Base-by-base conservation (phyloP, 768 basidiomycete genomes). In the Macrocybe gigantea region DNA sequence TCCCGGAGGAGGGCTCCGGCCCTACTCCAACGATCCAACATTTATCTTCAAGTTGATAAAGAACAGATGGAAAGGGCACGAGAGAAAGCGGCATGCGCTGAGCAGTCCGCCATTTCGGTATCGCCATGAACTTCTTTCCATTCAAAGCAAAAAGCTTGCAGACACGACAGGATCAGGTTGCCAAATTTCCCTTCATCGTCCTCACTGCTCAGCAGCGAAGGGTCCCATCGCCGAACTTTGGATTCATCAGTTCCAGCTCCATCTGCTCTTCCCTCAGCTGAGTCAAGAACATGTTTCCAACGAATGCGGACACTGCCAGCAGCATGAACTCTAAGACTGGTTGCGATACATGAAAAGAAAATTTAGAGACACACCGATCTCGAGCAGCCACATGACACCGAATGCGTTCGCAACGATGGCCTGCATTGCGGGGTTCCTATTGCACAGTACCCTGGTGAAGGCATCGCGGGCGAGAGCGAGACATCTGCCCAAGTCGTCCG, bases 391-490 rank as follows among this genome's bases (percentile, higher is more conserved):
- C 34, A 53, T 47, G 33, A 49, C 33, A 7, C 47, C 38, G 34
- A 53, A 55, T 12, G 49, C 53, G 35, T 49, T 35, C 10, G 42
- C 38, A 22, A 22, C 22, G 5, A 55, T 8, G 29, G 53, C 53
- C 41, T 49, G 54, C 15, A 55, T 12, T 15, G 55, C 14, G 29
- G 11, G 33, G 3, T 48, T 49, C 38, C 52, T 57, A 22, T 41
- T 42, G 36, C 53, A 57, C n/a, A 57, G 10, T 14, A 51, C 38
- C 33, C 35, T 44, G 10, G 53, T 49, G 30, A 57, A 55, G 5
- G 32, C 14, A 37, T 57, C 56, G 11, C 36, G 48, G 8, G 49
- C 49, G 8, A 14, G 12, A 2, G 44, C n/a, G 36, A 54, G 34
- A 38, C 51, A 56, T 13, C 39, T 39, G 12, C 49, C 29, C 22